Conservation (phyloP, 1,139 yeast genomes). For the Candida frijolesensis region DNA sequence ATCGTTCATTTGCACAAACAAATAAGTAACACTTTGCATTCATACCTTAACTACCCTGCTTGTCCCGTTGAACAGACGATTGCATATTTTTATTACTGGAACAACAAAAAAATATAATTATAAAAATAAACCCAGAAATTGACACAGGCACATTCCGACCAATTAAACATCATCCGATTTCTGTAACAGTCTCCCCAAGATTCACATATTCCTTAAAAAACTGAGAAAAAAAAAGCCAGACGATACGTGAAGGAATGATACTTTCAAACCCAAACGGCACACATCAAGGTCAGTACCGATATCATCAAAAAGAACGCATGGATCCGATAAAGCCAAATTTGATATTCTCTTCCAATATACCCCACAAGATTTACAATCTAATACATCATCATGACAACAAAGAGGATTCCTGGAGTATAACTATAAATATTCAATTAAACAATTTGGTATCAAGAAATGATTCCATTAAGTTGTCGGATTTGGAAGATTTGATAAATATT, state of each 20-base stretch:
- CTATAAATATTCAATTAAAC: constrained; percentile 40
- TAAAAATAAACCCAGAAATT: background rate
- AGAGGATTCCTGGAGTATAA: constrained; percentile 18
- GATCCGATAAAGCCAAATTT: constrained; percentile 38
- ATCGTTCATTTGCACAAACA: background rate
- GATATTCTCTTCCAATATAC: constrained; percentile 41
- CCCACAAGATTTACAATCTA: constrained; percentile 21
- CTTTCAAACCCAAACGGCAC: no score
- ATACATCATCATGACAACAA: constrained; percentile 4
- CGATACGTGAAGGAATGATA: no score
- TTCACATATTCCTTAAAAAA: no score
- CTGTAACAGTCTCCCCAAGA: no score
- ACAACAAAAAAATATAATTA: background rate
- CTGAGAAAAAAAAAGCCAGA: no score
- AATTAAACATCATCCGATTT: no score
- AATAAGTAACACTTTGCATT: background rate
- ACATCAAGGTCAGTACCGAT: no score
- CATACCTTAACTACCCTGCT: background rate
- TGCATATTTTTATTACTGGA: no score
- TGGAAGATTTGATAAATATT: constrained; percentile 7
- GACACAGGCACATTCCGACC: no score
- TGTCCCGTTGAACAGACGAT: no score
- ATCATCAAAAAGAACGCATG: background rate
- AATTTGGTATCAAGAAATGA: constrained; percentile 33
- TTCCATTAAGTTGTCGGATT: constrained; percentile 32